These are phyloP conservation scores for Epichloe amarillans DNA, from an alignment of 2,329 filamentous ascomycete species.

Conservation along the genomic window DNA sequence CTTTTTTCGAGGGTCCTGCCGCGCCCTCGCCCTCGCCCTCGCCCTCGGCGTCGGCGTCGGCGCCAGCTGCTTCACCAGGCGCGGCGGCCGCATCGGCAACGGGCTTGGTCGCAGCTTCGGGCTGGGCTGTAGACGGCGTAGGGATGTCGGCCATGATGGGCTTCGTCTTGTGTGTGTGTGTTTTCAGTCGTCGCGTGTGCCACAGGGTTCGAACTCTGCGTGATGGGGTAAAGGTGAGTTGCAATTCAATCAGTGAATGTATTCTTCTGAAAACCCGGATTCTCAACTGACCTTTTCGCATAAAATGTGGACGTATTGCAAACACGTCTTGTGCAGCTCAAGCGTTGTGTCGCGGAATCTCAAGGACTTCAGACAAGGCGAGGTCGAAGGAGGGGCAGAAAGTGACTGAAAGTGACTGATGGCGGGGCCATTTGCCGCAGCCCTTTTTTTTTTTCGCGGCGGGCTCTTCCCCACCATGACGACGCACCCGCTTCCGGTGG, in stretches of 20 bases:
- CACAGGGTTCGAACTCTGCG: no score
- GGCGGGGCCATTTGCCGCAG: not conserved
- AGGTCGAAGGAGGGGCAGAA: not conserved
- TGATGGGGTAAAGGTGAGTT: not conserved
- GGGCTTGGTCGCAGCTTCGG: not conserved
- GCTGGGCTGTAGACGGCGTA: not conserved
- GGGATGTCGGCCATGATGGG: conserved; percentile 5
- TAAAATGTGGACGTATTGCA: not conserved
- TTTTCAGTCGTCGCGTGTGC: no score
- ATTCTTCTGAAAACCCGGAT: not conserved
- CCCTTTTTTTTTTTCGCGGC: not conserved
- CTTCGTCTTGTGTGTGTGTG: not conserved
- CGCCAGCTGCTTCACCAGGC: not conserved
- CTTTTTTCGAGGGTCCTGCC: conserved; percentile 40
- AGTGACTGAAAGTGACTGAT: not conserved
- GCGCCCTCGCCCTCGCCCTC: not conserved
- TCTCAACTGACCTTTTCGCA: no score
- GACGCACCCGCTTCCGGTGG: not conserved
- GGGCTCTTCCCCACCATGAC: not conserved
- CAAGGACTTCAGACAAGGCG: no score
- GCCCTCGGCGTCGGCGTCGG: no score
- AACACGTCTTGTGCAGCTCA: no score
- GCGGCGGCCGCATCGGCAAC: not conserved
- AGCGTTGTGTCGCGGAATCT: no score
- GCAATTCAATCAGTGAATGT: not conserved